These are phyloP conservation scores for Phytophthora boehmeriae DNA, from an alignment of 352 stramenopile genomes.

Conservation along the genomic window DNA sequence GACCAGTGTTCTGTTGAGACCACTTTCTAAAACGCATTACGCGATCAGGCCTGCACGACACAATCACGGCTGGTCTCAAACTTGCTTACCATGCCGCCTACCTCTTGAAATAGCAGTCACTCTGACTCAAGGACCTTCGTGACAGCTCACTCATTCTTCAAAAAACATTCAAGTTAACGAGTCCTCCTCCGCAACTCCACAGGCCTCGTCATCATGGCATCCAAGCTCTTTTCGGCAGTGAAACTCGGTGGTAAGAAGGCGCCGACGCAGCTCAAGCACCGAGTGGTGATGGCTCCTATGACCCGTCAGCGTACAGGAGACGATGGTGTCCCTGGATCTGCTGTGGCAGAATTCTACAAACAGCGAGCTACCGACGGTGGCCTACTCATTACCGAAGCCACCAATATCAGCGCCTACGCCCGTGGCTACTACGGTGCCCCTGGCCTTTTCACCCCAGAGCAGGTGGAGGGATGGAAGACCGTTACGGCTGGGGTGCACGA, in stretches of 20 bases:
- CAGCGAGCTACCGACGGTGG: constrained; percentile 65
- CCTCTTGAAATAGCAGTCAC: too few species aligned
- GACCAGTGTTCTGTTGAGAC: too few species aligned
- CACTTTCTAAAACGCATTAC: neutral
- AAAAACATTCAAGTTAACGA: constrained; percentile 19
- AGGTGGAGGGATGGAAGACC: constrained; percentile 61
- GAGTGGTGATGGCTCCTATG: constrained; percentile 74
- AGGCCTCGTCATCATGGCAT: constrained; percentile 14
- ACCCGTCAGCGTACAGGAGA: constrained; percentile 48
- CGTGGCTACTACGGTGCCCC: constrained; percentile 53
- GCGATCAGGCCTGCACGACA: neutral
- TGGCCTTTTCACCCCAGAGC: constrained; percentile 57
- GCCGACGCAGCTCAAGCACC: constrained; percentile 51
- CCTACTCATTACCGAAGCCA: constrained; percentile 64
- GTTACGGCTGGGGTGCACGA: constrained; percentile 74
- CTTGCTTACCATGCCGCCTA: too few species aligned
- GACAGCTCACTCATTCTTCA: constrained; percentile 20
- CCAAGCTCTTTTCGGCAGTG: constrained; percentile 56
- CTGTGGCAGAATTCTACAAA: constrained; percentile 60
- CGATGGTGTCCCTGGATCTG: constrained; percentile 37
- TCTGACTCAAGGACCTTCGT: too few species aligned
- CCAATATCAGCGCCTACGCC: constrained; percentile 51
- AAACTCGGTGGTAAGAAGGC: constrained; percentile 45
- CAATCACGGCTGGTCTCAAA: neutral
- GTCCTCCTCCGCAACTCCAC: constrained; percentile 1